phyloP scores from a whole-genome alignment of 2,329 filamentous ascomycete species.

The Aureobasidium sp. region DNA sequence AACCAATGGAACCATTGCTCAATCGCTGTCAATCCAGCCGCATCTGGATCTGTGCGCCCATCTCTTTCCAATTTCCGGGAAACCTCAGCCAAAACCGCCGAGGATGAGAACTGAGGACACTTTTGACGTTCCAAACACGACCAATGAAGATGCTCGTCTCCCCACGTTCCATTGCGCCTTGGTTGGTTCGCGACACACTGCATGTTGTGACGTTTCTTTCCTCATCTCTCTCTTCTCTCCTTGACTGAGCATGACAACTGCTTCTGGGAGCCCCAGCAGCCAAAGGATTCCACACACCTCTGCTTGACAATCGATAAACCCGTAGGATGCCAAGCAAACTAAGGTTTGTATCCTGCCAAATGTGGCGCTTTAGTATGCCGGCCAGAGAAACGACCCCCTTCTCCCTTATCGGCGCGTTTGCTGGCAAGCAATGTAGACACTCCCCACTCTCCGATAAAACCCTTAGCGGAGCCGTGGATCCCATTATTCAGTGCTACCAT shows the following conservation, averaged over 20 bases:
- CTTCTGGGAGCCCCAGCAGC: background rate
- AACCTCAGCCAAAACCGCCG: background rate
- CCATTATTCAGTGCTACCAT: slow-evolving; percentile 4
- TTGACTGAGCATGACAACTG: slow-evolving; percentile 2
- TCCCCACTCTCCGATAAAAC: slow-evolving; percentile 2
- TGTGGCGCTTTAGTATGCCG: slow-evolving; percentile 4
- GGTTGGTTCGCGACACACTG: background rate
- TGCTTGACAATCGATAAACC: background rate
- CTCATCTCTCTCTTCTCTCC: slow-evolving; percentile 4
- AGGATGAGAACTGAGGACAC: background rate
- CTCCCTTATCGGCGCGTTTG: slow-evolving; percentile 7
- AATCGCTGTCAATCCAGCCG: slow-evolving; percentile 2
- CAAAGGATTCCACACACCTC: background rate
- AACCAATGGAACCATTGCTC: slow-evolving; percentile 1
- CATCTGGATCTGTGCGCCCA: slow-evolving; percentile 5
- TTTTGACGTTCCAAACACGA: slow-evolving; percentile 1
- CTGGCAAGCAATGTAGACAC: background rate
- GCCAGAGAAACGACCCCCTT: background rate
- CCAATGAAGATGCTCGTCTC: background rate
- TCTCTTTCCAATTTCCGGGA: background rate
- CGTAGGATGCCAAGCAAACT: background rate
- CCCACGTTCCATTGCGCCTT: background rate
- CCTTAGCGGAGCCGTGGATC: slow-evolving; percentile 7
- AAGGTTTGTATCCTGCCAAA: background rate
- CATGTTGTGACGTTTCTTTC: slow-evolving; percentile 2